A percentile compares a stretch with the other conserved stretches of the same genome.
Evolutionary conservation across 805 yeast species (phyloP).

Genomic region (Hanseniaspora thailandica): DNA sequence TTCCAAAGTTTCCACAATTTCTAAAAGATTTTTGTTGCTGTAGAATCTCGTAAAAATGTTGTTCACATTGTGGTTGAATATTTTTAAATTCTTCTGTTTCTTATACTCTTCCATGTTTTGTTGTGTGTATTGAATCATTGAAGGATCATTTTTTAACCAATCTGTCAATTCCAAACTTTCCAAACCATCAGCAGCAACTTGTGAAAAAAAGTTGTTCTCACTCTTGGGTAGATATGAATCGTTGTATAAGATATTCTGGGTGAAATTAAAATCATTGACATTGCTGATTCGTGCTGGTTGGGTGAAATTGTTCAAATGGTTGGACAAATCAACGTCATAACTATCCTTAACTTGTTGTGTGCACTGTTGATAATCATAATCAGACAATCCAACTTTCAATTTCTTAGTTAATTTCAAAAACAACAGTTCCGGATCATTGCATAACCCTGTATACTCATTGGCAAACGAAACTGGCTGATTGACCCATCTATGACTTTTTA

Average conservation of each 20-base stretch:
- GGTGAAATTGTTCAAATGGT: background rate
- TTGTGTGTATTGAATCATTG: slow-evolving; percentile 14
- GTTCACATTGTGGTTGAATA: slow-evolving; percentile 11
- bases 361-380: slow-evolving; percentile 32
- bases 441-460: slow-evolving; percentile 35
- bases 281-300: slow-evolving; percentile 22
- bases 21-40: slow-evolving; percentile 22
- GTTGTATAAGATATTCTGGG: background rate
- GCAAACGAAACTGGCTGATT: slow-evolving; percentile 33
- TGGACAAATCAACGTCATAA: background rate
- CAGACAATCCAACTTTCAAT: slow-evolving; percentile 43
- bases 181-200: background rate
- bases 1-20: slow-evolving; percentile 25
- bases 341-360: slow-evolving; percentile 19
- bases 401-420: slow-evolving; percentile 42
- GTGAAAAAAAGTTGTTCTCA: background rate
- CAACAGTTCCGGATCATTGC: slow-evolving; percentile 41
- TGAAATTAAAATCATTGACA: slow-evolving; percentile 16
- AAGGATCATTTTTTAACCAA: slow-evolving; percentile 19
- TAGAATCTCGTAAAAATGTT: slow-evolving; percentile 24
- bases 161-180: background rate
- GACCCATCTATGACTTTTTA: slow-evolving; percentile 48
- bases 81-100: slow-evolving; percentile 3
- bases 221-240: slow-evolving; percentile 2
- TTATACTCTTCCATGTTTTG: background rate